Base-by-base conservation (phyloP, 2,329 filamentous ascomycete genomes). In the Nemania sp. region DNA sequence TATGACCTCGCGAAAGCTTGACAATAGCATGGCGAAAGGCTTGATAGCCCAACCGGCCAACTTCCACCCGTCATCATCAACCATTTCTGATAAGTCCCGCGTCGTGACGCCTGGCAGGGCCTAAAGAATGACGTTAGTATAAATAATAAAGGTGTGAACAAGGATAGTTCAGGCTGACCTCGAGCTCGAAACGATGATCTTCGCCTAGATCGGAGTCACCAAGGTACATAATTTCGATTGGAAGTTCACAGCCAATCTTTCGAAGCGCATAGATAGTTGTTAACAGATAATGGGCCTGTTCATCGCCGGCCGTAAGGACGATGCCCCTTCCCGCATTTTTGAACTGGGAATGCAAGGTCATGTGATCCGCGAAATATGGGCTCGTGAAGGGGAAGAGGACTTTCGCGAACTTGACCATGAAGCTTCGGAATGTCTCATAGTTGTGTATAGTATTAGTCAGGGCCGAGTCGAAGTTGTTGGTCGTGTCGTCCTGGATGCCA, bases 31-130 rank as follows among this genome's bases (percentile, higher is more conserved):
- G 1, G 75, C 75, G 40, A 75, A 77, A 1, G 76, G 74, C 56
- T 78, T 78, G 19, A 71, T 73, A 0, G 75, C 75, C 74, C 75
- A 77, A 5, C 75, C 75, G 8, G 67, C 70, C 33, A 77, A 61
- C 28, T 66, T 68, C 75, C 75, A 78, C 17, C 75, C 75, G 19
- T 67, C 64, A 31, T 76, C 74, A 31, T 73, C 68, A 7, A 77
- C 70, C 73, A 77, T 77, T 22, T 69, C 68, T 11, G 68, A 68
- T 36, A 77, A 66, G 52, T 78, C 74, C 19, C 75, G 68, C 1
- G 75, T 77, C 9, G 73, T 67, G 6, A 78, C 75, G 3, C 70
- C 73, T 4, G 72, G 70, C 6, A 76, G 59, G 7, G 68, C 26
- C 61, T 63, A 7, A 2, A 17, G 20, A 34, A 7, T 6, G 7